Percentiles rank a stretch among this genome's conserved stretches.
Conservation (phyloP, 768 basidiomycete species). For the Calocybe gangraenosa region DNA sequence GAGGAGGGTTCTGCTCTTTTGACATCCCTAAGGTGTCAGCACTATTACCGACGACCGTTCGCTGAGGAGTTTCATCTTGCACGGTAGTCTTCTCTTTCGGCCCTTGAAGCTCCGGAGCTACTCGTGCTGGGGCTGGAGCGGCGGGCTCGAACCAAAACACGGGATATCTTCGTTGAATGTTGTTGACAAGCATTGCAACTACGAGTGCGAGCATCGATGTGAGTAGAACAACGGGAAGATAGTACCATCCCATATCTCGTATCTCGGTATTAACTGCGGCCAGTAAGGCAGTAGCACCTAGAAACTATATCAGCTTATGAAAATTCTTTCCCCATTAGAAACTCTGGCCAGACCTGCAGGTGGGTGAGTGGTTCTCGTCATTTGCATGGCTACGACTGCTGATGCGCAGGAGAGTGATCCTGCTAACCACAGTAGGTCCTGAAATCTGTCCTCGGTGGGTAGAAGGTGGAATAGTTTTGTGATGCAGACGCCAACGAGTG, state of each 20-base stretch:
- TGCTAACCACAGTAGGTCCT: conserved; percentile 45
- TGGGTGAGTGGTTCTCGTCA: conserved; percentile 49
- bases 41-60: conserved; percentile 1
- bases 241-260: conserved; percentile 46
- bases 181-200: conserved; percentile 45
- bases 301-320: neutral
- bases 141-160: conserved; percentile 39
- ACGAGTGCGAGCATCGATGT: conserved; percentile 38
- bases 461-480: conserved; percentile 48
- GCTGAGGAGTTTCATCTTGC: neutral
- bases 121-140: conserved; percentile 15
- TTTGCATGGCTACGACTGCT: conserved; percentile 45
- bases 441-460: conserved; percentile 37
- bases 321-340: neutral
- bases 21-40: conserved; percentile 1
- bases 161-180: conserved; percentile 48
- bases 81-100: neutral
- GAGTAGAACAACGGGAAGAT: conserved; percentile 48
- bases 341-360: conserved; percentile 36
- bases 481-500: conserved; percentile 43
- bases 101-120: conserved; percentile 14
- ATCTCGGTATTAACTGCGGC: conserved; percentile 39
- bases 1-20: conserved; percentile 6
- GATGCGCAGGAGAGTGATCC: conserved; percentile 40
- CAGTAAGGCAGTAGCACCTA: conserved; percentile 52